Percentiles rank a stretch among this genome's conserved stretches.
Conservation (phyloP, 148 eudicot species). For the Simmondsia chinensis region DNA sequence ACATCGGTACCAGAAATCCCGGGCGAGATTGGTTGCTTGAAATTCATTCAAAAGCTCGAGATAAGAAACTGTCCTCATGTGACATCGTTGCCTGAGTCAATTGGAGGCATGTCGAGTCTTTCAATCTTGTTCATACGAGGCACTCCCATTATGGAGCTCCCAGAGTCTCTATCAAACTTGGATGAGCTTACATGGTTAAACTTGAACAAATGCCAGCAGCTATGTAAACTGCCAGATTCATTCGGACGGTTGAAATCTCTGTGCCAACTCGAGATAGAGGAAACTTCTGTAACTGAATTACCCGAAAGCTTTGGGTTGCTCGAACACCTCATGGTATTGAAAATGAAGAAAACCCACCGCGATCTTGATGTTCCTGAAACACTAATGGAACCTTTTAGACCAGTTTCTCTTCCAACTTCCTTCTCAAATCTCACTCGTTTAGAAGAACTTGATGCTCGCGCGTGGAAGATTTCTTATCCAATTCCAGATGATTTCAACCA, state of each 20-base stretch:
- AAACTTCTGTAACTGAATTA: conserved; percentile 29
- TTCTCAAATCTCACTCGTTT: conserved; percentile 32
- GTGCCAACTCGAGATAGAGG: conserved; percentile 28
- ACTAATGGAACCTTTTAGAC: background rate
- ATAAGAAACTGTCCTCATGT: conserved; percentile 31
- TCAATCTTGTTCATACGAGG: conserved; percentile 17
- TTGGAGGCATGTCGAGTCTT: conserved; percentile 36
- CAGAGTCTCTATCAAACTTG: conserved; percentile 35
- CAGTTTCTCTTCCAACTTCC: conserved; percentile 29
- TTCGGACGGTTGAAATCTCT: conserved; percentile 33
- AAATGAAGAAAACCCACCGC: conserved; percentile 36
- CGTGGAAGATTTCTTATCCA: conserved; percentile 34
- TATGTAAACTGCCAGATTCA: conserved; percentile 27
- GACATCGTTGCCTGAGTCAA: conserved; percentile 25
- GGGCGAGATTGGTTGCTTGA: conserved; percentile 32
- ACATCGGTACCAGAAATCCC: conserved; percentile 29
- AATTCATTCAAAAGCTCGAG: conserved; percentile 30
- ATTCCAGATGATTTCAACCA: conserved; percentile 35
- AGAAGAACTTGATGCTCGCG: conserved; percentile 42
- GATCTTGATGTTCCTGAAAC: too few relatives aligned
- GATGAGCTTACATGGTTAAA: conserved; percentile 32
- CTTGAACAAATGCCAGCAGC: conserved; percentile 25
- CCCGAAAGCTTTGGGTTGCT: conserved; percentile 55
- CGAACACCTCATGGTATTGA: conserved; percentile 21
- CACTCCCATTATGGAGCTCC: conserved; percentile 34